Evolutionary conservation across 768 basidiomycete species (phyloP), one percentile per base, ranked within the genome.

Genomic region (Xerocomellus amylosporus): DNA sequence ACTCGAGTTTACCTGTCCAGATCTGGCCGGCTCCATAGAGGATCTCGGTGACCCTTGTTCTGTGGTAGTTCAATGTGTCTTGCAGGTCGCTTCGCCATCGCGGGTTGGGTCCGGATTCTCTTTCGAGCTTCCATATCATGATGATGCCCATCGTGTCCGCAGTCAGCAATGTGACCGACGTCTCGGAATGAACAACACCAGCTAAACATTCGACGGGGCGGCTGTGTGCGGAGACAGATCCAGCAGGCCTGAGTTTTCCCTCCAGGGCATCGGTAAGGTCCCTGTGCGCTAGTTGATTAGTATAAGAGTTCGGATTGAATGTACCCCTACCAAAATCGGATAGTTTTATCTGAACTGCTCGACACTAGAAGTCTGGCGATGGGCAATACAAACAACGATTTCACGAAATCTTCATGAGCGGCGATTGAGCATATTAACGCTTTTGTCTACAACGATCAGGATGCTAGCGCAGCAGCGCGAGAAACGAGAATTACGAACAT

Each of bases 91-190:
- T 71, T 42, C 71, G 71, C 85, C 87, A 86, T 41, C 82, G 74
- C 2, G 78, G 71, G 10, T 70, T 62, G 1, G 61, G 57, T 19
- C 64, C 73, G 2, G 65, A 55, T 59, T 80, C 80, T 49, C 66
- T 71, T 43, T 71, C 71, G 46, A 96, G 64, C 24, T 80, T 73
- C 95, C 95, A 99, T 28, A 84, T 71, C 55, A 87, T 90, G 66
- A 98, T 84, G 9, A 88, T 68, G 2, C 96, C 97, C 86, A 98
- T 90, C 4, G 91, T 95, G 70, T 98, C 96, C 8, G 83, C 92
- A 0, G 93, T 92, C 67, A 87, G 90, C 5, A 98, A 71, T 26
- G 79, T 73, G 0, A 74, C 80, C 19, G 75, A 72, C 12, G 65
- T 67, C n/a, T 74, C 75, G 4, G 83, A 80, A 37, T 73, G 59